Evolutionary conservation across 2,329 filamentous ascomycete genomes (phyloP).

Genomic region (Ceratocystiopsis minuta): DNA sequence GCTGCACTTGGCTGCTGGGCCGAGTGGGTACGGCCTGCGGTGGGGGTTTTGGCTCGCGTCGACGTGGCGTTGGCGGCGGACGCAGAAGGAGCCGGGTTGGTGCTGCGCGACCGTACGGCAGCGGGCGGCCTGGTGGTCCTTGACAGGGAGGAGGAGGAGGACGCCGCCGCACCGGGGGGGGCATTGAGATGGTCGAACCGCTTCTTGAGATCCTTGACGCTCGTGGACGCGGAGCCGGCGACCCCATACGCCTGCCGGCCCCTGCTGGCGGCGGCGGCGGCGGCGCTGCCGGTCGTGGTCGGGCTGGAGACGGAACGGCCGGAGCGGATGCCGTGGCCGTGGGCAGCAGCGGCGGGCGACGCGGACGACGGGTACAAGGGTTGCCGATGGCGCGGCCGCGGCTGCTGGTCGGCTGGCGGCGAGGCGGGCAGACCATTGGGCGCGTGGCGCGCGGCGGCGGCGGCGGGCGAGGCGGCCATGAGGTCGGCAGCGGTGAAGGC

Average conservation of each 20-base stretch:
- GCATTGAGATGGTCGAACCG: constrained; percentile 48
- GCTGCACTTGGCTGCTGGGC: neutral
- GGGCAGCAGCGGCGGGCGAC: constrained; percentile 23
- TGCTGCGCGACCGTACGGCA: too few species aligned
- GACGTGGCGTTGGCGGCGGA: constrained; percentile 2
- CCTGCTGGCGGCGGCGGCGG: neutral
- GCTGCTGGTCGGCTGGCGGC: neutral
- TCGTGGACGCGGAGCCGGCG: constrained; percentile 23
- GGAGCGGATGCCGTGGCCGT: constrained; percentile 22
- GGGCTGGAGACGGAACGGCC: constrained; percentile 40
- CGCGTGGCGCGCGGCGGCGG: constrained; percentile 15
- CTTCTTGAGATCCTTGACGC: constrained; percentile 64
- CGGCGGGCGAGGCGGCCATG: constrained; percentile 23
- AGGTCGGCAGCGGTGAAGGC: constrained; percentile 11
- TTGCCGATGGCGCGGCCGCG: neutral
- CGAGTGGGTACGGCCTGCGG: neutral
- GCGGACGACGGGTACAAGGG: constrained; percentile 6
- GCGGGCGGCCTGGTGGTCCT: neutral
- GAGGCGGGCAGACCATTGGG: too few species aligned
- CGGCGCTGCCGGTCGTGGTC: too few species aligned
- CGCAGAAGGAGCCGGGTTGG: neutral
- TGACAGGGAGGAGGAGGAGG: neutral
- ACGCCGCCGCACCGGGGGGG: constrained; percentile 14
- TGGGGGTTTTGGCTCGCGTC: constrained; percentile 6
- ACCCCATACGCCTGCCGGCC: neutral